Percentiles rank a stretch among this genome's conserved stretches.
Evolutionary conservation across 2,329 filamentous ascomycete species (phyloP).

Genomic region (Diplodia seriata): DNA sequence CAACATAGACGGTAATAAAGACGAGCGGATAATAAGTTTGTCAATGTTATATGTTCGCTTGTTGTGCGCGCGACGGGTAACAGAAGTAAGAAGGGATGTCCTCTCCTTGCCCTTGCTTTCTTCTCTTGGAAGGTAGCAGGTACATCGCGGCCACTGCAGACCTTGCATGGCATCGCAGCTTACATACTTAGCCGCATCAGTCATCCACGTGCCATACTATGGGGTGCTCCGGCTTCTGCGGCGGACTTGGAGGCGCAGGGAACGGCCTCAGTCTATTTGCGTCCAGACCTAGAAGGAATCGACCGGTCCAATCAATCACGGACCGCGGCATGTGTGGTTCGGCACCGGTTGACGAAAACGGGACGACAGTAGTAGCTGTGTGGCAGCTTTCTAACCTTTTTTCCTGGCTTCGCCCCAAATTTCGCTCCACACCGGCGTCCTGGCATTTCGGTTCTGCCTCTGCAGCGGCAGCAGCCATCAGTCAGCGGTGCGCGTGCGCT

Average conservation of each 20-base stretch:
- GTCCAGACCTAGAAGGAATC: not conserved
- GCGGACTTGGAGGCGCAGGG: not conserved
- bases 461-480: no score
- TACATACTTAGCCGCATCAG: not conserved
- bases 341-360: not conserved
- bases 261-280: not conserved
- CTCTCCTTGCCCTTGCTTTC: not conserved
- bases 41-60: not conserved
- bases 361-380: not conserved
- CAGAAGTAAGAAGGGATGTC: not conserved
- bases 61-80: not conserved
- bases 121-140: not conserved
- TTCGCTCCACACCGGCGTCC: not conserved
- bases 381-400: not conserved
- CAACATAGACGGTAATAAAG: not conserved
- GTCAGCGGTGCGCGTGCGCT: not conserved
- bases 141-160: not conserved
- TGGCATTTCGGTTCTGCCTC: not conserved
- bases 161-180: not conserved
- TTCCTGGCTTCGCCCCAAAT: not conserved
- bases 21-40: not conserved
- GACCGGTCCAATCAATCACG: not conserved
- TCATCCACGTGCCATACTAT: not conserved
- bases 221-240: not conserved
- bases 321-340: not conserved